Conservation (phyloP, 1,139 yeast species). For the Saccharomyces hybrid region DNA sequence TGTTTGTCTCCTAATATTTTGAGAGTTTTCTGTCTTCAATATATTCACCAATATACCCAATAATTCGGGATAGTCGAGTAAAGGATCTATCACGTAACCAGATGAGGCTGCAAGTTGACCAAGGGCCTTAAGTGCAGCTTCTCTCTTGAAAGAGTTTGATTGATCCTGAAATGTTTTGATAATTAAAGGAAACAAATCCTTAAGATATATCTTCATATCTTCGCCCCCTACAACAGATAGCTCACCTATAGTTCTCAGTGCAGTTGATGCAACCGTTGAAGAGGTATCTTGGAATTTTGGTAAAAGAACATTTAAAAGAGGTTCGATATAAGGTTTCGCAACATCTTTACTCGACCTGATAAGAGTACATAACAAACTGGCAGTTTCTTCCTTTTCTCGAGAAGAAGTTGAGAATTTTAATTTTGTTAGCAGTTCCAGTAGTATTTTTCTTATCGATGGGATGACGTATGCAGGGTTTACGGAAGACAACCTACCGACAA, state of each 20-base stretch:
- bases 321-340: slow-evolving; percentile 83
- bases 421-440: slow-evolving; percentile 78
- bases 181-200: slow-evolving; percentile 77
- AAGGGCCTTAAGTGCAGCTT: slow-evolving; percentile 79
- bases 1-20: slow-evolving; percentile 73
- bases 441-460: slow-evolving; percentile 80
- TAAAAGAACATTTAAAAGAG: slow-evolving; percentile 74
- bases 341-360: slow-evolving; percentile 74
- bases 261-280: slow-evolving; percentile 78
- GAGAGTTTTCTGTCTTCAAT: slow-evolving; percentile 73
- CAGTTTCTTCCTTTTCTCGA: slow-evolving; percentile 81
- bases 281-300: slow-evolving; percentile 69
- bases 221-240: slow-evolving; percentile 85
- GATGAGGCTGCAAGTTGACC: slow-evolving; percentile 88
- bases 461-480: slow-evolving; percentile 94
- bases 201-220: slow-evolving; percentile 64
- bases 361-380: slow-evolving; percentile 62
- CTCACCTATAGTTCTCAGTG: slow-evolving; percentile 83
- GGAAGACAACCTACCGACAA: slow-evolving; percentile 76
- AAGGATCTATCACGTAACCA: slow-evolving; percentile 94
- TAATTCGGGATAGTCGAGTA: slow-evolving; percentile 83
- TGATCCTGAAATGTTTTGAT: slow-evolving; percentile 88
- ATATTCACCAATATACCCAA: slow-evolving; percentile 76
- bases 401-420: slow-evolving; percentile 74
- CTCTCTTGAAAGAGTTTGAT: slow-evolving; percentile 79